Evolutionary conservation across 306 rosid species (phyloP).

Genomic region (Vigna unguiculata): DNA sequence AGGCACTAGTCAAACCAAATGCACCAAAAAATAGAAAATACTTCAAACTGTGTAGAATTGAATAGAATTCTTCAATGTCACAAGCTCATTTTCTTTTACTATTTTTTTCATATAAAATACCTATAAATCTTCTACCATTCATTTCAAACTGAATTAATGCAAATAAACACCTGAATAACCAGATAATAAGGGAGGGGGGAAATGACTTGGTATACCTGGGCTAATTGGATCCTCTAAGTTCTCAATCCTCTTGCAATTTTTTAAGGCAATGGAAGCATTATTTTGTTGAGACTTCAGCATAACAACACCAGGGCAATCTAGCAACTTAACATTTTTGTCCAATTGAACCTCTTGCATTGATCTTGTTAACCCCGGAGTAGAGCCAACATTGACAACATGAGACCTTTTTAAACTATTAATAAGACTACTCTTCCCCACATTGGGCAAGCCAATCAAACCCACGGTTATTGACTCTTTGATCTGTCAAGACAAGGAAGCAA

Average conservation of each 20-base stretch:
- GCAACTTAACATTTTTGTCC: slow-evolving; percentile 85
- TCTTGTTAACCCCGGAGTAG: slow-evolving; percentile 92
- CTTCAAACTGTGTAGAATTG: not conserved
- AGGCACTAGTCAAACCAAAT: not conserved
- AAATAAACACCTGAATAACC: slow-evolving; percentile 22
- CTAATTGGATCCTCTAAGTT: slow-evolving; percentile 84
- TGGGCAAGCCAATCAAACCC: slow-evolving; percentile 92
- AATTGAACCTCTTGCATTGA: slow-evolving; percentile 92
- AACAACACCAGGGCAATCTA: slow-evolving; percentile 98
- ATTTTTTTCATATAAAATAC: not conserved
- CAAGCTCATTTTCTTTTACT: not conserved
- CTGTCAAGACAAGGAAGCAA: slow-evolving; percentile 55
- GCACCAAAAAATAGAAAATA: not conserved
- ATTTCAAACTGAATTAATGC: not conserved
- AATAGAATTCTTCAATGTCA: not conserved
- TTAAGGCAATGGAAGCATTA: slow-evolving; percentile 69
- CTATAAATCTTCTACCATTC: not conserved
- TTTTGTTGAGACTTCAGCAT: slow-evolving; percentile 75
- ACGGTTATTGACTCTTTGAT: slow-evolving; percentile 91
- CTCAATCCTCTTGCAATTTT: slow-evolving; percentile 95
- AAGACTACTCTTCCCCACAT: slow-evolving; percentile 98
- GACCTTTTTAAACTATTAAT: slow-evolving; percentile 84
- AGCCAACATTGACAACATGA: slow-evolving; percentile 83
- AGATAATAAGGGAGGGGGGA: not conserved
- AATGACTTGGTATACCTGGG: slow-evolving; percentile 66